Evolutionary conservation across 768 basidiomycete genomes (phyloP), one percentile per base, ranked within the genome.

Genomic region (Amanita jacksonii): DNA sequence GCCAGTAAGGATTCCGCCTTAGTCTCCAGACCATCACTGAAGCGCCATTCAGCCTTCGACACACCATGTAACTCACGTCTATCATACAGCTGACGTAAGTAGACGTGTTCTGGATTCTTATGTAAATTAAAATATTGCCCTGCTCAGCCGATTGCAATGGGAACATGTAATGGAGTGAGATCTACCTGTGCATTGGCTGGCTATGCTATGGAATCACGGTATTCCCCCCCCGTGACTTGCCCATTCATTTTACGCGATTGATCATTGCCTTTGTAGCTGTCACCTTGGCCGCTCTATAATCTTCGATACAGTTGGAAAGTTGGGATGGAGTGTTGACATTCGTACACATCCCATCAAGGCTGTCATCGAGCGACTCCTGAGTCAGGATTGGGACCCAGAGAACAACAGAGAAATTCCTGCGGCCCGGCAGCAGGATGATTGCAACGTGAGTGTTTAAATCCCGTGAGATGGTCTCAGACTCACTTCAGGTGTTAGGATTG

Each of bases 231-330:
- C 34, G 7, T 34, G 5, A 16, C 31, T 16, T 12, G 18, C 20
- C 18, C 9, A 18, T 24, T 12, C 24, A 5, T 23, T 23, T 16
- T 12, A 9, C 30, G 2, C 3, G 33, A 9, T 16, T n/a, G 30
- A 41, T 43, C 40, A 3, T 25, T 5, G 43, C 30, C 15, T 15
- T 6, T 12, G 1, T 35, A 76, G 78, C n/a, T 98, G 94, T 54
- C 94, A 97, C 58, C 71, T 85, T 0, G 94, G 94, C 18, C 78
- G 83, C 56, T 75, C 79, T 12, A 77, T 86, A 39, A 64, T 79
- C 5, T 94, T 90, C 58, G 92, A 97, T 59, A 91, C 91, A 0
- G 85, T 96, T 22, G 74, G 74, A 15, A 77, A 81, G 53, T 70
- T 82, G 10, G 76, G 77, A 1, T 96, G 93, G 93, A 64, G 68